A percentile compares a stretch with the other conserved stretches of the same genome.
These are phyloP conservation scores for Polytrichum commune DNA, from an alignment of 225 moss, liverwort and hornwort genomes.

Conservation along the genomic window DNA sequence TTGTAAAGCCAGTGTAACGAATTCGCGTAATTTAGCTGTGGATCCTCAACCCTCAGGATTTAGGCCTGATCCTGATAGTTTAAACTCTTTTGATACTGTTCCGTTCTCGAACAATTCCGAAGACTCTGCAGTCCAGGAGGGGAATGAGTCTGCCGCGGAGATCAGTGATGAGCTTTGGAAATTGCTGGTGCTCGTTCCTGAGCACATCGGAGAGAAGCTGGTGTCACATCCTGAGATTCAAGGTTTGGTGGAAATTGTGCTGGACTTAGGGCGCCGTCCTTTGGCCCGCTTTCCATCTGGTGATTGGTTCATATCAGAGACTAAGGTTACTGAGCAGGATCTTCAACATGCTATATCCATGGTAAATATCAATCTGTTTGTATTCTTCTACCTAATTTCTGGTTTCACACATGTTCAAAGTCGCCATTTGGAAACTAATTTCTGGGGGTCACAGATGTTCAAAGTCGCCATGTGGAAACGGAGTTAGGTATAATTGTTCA, in stretches of 20 bases:
- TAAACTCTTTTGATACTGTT: slow-evolving; percentile 1
- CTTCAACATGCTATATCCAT: slow-evolving; percentile 78
- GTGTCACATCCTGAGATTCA: slow-evolving; percentile 66
- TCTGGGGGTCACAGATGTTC: too few species aligned
- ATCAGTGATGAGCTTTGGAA: slow-evolving; percentile 71
- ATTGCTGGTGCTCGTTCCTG: slow-evolving; percentile 73
- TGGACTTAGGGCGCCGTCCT: slow-evolving; percentile 86
- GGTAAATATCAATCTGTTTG: slow-evolving; percentile 28
- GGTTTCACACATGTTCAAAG: background rate
- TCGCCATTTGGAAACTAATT: too few species aligned
- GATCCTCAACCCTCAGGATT: slow-evolving; percentile 35
- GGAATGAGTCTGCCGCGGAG: slow-evolving; percentile 12
- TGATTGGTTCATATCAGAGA: slow-evolving; percentile 82
- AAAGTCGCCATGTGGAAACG: too few species aligned
- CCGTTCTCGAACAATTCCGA: background rate
- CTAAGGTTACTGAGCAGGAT: slow-evolving; percentile 65
- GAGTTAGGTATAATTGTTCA: too few species aligned
- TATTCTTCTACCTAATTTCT: background rate
- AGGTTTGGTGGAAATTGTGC: slow-evolving; percentile 76
- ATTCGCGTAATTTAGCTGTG: slow-evolving; percentile 31
- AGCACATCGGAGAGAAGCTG: slow-evolving; percentile 67
- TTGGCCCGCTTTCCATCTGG: slow-evolving; percentile 90
- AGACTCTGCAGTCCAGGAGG: slow-evolving; percentile 21
- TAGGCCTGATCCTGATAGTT: slow-evolving; percentile 17
- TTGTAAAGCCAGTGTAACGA: slow-evolving; percentile 22